A percentile compares a stretch with the other conserved stretches of the same genome.
Conservation (phyloP, 2,329 filamentous ascomycete genomes). For the Pyrenochaeta sp. region DNA sequence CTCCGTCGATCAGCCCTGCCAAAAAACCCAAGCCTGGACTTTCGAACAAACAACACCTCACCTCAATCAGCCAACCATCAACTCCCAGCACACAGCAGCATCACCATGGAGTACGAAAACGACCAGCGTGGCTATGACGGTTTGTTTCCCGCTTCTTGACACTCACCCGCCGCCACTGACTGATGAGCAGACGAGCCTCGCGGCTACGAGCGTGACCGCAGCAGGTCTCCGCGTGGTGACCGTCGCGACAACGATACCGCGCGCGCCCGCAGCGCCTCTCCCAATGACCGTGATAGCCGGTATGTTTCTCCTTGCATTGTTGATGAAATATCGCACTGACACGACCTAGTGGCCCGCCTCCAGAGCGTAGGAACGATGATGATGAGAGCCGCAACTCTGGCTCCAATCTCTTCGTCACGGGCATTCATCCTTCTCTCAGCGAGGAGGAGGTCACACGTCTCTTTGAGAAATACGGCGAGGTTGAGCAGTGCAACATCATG, state of each 20-base stretch:
- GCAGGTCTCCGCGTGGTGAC: conserved; percentile 68
- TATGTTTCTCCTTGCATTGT: conserved; percentile 22
- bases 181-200: conserved; percentile 63
- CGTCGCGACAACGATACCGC: conserved; percentile 61
- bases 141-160: conserved; percentile 51
- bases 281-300: conserved; percentile 63
- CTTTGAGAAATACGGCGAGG: conserved; percentile 98
- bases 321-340: conserved; percentile 26
- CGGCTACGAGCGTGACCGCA: conserved; percentile 71
- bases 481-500: conserved; percentile 99
- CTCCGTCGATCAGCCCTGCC: conserved; percentile 43
- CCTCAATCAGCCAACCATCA: conserved; percentile 26
- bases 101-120: conserved; percentile 71
- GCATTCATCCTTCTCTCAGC: conserved; percentile 90
- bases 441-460: conserved; percentile 92
- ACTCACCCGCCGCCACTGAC: conserved; percentile 25
- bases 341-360: conserved; percentile 55
- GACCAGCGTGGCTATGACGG: conserved; percentile 73
- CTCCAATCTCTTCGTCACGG: conserved; percentile 98
- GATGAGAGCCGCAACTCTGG: conserved; percentile 89
- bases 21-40: conserved; percentile 40
- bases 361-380: conserved; percentile 67
- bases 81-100: conserved; percentile 46
- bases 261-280: conserved; percentile 71
- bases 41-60: conserved; percentile 33